Base-by-base conservation (phyloP, 257 asterid genomes). In the Verbena officinalis region DNA sequence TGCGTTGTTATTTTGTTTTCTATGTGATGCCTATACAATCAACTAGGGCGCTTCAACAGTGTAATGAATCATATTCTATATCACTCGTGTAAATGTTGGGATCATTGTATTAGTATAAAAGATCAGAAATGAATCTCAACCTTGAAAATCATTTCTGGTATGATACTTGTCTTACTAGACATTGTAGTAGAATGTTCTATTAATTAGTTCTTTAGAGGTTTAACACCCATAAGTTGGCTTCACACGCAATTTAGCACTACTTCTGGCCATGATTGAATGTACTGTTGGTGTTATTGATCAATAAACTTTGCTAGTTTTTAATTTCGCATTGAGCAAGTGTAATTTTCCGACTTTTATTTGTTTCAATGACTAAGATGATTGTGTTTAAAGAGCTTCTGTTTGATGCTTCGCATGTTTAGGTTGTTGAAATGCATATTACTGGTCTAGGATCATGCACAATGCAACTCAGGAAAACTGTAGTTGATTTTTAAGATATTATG, bases 231-330 rank as follows among this genome's bases (percentile, higher is more conserved):
- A n/a, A n/a, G n/a, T n/a, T n/a, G 7, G 33, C 33, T 2, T 27
- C 46, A 62, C n/a, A n/a, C n/a, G n/a, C n/a, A n/a, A n/a, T 44
- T 36, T 61, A 44, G 27, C n/a, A 15, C 55, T 60, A 13, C 55
- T 4, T 61, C 42, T 48, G 19, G n/a, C 43, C 17, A 9, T 13
- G n/a, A 16, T 60, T 42, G 52, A 43, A 60, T 43, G 19, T n/a
- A 2, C 27, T 5, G 14, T 43, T 43, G 42, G 55, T 43, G 17
- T 24, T 60, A 7, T 46, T 45, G 43, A 61, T 44, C 39, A 43
- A 24, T 5, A 43, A 44, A 44, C 12, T 61, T 45, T 16, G 11
- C 1, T 27, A n/a, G 12, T 30, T 24, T 59, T 9, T 9, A 15
- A 43, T 43, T 7, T 44, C 7, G 23, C 16, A 43, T 43, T 42